Conservation (phyloP, 179 eudicot genomes). For the Gypsophila paniculata region DNA sequence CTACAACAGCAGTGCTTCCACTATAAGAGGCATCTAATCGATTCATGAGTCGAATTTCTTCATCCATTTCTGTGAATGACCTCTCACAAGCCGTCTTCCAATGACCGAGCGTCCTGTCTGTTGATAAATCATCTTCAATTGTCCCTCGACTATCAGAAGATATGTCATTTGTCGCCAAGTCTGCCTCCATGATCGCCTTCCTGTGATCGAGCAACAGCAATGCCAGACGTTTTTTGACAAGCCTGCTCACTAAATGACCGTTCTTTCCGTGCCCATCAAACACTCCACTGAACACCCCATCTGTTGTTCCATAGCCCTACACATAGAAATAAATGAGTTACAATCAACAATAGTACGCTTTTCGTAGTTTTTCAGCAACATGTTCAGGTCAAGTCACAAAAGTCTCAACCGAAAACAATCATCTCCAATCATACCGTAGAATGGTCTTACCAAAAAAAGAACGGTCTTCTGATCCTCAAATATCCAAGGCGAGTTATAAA, state of each 20-base stretch:
- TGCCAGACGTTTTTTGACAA: constrained; percentile 68
- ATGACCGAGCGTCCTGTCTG: constrained; percentile 1
- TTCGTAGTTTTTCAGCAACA: neutral
- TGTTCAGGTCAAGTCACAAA: too few relatives aligned
- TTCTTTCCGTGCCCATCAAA: constrained; percentile 96
- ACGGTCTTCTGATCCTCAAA: too few relatives aligned
- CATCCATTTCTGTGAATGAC: constrained; percentile 75
- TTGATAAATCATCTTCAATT: neutral
- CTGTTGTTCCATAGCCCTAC: constrained; percentile 34
- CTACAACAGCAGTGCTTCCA: constrained; percentile 78
- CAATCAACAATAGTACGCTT: neutral
- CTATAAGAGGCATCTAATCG: constrained; percentile 70
- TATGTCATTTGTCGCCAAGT: constrained; percentile 36
- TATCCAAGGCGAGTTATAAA: too few relatives aligned
- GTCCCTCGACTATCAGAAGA: constrained; percentile 8
- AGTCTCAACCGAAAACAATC: too few relatives aligned
- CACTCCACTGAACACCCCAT: constrained; percentile 74
- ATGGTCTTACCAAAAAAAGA: too few relatives aligned
- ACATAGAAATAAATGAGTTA: neutral
- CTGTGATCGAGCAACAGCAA: constrained; percentile 51
- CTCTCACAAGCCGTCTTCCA: constrained; percentile 41
- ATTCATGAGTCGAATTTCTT: constrained; percentile 56
- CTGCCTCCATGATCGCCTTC: constrained; percentile 30
- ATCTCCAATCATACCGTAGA: too few relatives aligned
- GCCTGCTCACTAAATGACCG: constrained; percentile 82